Conservation (phyloP, 345 rosid species). For the Salix arbutifolia region DNA sequence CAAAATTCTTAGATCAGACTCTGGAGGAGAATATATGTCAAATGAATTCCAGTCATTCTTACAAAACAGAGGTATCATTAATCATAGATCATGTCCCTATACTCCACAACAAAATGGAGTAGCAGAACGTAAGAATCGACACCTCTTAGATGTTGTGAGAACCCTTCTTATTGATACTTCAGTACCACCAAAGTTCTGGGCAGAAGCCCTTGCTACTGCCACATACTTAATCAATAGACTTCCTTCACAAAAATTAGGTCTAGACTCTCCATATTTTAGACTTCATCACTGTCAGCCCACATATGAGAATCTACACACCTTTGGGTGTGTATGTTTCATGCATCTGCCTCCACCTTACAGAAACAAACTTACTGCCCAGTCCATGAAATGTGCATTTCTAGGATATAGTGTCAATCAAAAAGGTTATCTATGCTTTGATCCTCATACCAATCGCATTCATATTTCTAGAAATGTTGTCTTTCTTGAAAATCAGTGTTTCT, state of each 20-base stretch:
- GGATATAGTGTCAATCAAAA: background rate
- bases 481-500: background rate
- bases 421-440: background rate
- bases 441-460: no score
- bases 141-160: background rate
- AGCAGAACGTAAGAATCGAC: background rate
- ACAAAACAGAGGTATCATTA: background rate
- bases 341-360: background rate
- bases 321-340: background rate
- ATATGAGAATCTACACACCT: background rate
- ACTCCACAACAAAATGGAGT: constrained; percentile 6
- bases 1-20: background rate
- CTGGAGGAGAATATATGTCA: background rate
- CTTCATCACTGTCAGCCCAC: background rate
- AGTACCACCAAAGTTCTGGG: background rate
- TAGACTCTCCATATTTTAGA: background rate
- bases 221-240: background rate
- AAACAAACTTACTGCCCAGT: background rate
- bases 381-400: background rate
- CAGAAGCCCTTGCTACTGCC: background rate
- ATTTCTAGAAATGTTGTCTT: no score
- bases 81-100: background rate
- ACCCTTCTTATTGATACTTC: background rate
- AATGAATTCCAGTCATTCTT: background rate
- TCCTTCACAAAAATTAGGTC: background rate